Evolutionary conservation across 2,329 filamentous ascomycete species (phyloP).

Genomic region (Colletotrichum echinochloae): DNA sequence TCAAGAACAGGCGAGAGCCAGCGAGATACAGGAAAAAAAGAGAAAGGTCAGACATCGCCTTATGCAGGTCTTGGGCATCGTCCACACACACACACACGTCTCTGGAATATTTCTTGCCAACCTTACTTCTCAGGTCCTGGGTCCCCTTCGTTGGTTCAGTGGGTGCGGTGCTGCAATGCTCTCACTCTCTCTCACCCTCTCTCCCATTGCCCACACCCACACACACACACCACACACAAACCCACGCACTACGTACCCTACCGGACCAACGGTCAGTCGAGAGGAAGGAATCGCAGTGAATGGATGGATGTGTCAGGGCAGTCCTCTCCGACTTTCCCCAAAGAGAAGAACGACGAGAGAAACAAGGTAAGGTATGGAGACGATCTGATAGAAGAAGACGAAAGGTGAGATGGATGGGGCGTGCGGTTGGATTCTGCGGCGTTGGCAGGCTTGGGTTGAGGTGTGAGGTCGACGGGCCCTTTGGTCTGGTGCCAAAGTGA

Average conservation of each 20-base stretch:
- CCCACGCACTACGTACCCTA: not conserved
- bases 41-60: constrained; percentile 16
- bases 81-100: constrained; percentile 12
- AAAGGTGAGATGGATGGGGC: constrained; percentile 36
- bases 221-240: not conserved
- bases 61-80: constrained; percentile 22
- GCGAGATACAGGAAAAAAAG: constrained; percentile 25
- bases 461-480: constrained; percentile 38
- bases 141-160: not conserved
- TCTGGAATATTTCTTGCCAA: constrained; percentile 10
- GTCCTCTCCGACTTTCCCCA: not conserved
- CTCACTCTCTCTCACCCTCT: not conserved
- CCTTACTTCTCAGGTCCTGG: not conserved
- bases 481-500: constrained; percentile 36
- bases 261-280: not conserved
- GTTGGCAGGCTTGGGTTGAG: constrained; percentile 37
- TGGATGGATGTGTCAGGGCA: constrained; percentile 16
- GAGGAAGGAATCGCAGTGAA: not conserved
- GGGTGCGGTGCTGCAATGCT: constrained; percentile 2
- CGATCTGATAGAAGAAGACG: constrained; percentile 36
- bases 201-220: constrained; percentile 5
- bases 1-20: constrained; percentile 12
- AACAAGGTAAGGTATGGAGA: constrained; percentile 18
- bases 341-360: not conserved
- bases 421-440: constrained; percentile 39